phyloP scores from a whole-genome alignment of 2,329 filamentous ascomycete genomes.

The Westerdykella ornata region DNA sequence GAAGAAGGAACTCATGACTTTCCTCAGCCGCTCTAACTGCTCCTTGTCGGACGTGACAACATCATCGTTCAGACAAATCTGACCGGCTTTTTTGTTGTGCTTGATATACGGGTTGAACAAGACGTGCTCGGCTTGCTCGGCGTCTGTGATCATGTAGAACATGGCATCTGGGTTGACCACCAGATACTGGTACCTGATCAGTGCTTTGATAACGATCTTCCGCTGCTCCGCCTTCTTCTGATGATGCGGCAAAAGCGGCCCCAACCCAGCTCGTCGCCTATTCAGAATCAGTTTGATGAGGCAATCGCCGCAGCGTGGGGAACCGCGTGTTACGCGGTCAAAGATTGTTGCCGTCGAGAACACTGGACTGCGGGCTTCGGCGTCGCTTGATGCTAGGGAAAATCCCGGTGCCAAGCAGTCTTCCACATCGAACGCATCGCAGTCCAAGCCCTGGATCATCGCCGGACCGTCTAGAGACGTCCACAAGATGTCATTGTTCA shows the following conservation, averaged over 20 bases:
- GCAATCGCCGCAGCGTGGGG: constrained; percentile 40
- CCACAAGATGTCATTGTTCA: constrained; percentile 40
- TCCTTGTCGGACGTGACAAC: constrained; percentile 35
- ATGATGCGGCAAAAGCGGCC: constrained; percentile 34
- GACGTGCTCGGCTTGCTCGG: constrained; percentile 38
- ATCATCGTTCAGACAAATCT: constrained; percentile 43
- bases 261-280: constrained; percentile 30
- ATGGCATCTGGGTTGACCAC: constrained; percentile 38
- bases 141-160: constrained; percentile 43
- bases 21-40: constrained; percentile 31
- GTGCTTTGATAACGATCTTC: constrained; percentile 33
- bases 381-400: constrained; percentile 33
- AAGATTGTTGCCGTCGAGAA: constrained; percentile 39
- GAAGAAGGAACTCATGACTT: constrained; percentile 34
- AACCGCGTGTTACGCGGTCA: constrained; percentile 34
- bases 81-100: constrained; percentile 32
- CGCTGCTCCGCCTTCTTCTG: constrained; percentile 28
- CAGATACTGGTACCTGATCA: constrained; percentile 40
- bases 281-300: constrained; percentile 39
- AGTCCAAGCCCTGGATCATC: constrained; percentile 38
- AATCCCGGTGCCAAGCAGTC: constrained; percentile 42
- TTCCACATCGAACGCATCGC: constrained; percentile 38
- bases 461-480: constrained; percentile 41
- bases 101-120: constrained; percentile 35
- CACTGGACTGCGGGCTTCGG: constrained; percentile 29